Conservation (phyloP, 1,284 basidiomycete genomes). For the Ustilago lituana region DNA sequence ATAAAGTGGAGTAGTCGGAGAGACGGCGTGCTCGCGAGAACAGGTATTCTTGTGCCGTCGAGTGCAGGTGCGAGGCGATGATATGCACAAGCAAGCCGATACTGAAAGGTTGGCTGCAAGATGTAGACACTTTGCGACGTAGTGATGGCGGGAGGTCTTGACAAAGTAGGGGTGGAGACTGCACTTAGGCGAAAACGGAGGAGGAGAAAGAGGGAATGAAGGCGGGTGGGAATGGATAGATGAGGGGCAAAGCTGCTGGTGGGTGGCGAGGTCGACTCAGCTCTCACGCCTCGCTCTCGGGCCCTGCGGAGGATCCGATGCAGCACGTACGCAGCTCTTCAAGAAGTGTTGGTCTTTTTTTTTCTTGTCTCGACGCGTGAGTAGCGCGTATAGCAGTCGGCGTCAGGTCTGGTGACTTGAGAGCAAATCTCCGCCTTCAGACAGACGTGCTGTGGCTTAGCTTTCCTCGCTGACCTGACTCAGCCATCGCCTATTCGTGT, state of each 20-base stretch:
- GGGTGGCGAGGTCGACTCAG: too few relatives aligned
- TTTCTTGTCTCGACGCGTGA: slow-evolving; percentile 25
- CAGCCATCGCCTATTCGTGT: too few relatives aligned
- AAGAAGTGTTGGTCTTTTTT: slow-evolving; percentile 27
- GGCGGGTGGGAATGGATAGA: background rate
- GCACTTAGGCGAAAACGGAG: background rate
- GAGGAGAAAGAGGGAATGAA: background rate
- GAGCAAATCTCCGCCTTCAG: too few relatives aligned
- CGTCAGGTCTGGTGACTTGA: slow-evolving; percentile 14
- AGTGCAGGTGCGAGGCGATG: too few relatives aligned
- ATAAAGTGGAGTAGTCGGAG: too few relatives aligned
- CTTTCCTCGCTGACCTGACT: slow-evolving; percentile 12
- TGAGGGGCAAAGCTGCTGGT: background rate
- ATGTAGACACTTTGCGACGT: too few relatives aligned
- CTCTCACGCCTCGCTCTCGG: slow-evolving; percentile 8
- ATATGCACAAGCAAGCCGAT: too few relatives aligned
- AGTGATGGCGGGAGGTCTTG: too few relatives aligned
- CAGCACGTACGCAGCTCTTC: slow-evolving; percentile 6
- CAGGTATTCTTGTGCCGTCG: too few relatives aligned
- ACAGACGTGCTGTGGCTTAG: too few relatives aligned
- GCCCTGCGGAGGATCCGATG: slow-evolving; percentile 12
- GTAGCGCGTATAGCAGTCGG: slow-evolving; percentile 15
- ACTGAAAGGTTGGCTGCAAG: too few relatives aligned
- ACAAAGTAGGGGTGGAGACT: background rate
- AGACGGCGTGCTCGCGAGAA: too few relatives aligned